Conservation (phyloP, 768 basidiomycete species). For the Lentinula sp. region DNA sequence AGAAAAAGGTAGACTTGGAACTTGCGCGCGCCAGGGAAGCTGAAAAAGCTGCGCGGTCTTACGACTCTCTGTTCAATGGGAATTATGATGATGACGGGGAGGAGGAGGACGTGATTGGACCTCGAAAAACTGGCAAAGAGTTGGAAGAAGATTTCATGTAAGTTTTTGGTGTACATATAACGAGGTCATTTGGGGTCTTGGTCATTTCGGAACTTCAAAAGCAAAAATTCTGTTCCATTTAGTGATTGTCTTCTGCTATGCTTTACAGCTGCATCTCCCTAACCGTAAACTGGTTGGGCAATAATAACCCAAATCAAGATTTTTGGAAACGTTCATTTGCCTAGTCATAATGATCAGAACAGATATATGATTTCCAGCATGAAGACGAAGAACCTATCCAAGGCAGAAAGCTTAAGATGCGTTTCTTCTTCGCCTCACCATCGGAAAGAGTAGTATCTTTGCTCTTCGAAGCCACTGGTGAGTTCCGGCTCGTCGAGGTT, state of each 20-base stretch:
- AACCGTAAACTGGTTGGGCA: too few relatives aligned
- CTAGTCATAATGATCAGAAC: not conserved
- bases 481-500: not conserved
- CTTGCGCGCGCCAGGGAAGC: conserved; percentile 72
- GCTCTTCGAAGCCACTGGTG: too few relatives aligned
- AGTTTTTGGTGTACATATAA: conserved; percentile 7
- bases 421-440: not conserved
- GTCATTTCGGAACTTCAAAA: not conserved
- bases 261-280: too few relatives aligned
- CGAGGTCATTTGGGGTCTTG: not conserved
- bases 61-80: conserved; percentile 71
- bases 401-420: not conserved
- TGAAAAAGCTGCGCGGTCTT: conserved; percentile 84
- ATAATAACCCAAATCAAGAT: too few relatives aligned
- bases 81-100: conserved; percentile 52
- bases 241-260: not conserved
- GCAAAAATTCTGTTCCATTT: not conserved
- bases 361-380: not conserved
- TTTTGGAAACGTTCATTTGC: not conserved
- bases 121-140: conserved; percentile 60
- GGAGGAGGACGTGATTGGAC: conserved; percentile 22
- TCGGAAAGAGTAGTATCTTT: not conserved
- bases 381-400: not conserved
- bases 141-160: conserved; percentile 90
- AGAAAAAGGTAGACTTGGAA: conserved; percentile 80